Evolutionary conservation across 163 green algal genomes (phyloP).

Genomic region (Chlamydomonas reinhardtii): DNA sequence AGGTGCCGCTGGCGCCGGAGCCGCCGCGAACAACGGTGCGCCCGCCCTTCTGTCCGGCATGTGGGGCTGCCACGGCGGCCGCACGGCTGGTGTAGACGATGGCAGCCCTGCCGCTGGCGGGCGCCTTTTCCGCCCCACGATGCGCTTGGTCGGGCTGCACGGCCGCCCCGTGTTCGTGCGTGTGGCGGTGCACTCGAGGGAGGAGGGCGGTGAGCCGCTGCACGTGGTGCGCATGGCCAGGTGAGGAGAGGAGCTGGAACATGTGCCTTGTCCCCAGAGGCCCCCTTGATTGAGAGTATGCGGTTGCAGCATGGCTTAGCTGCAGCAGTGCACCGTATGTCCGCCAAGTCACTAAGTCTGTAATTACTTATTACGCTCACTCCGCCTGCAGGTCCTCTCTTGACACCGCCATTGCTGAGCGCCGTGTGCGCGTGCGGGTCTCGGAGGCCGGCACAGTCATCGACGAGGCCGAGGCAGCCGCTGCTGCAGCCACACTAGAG

Average conservation of each 20-base stretch:
- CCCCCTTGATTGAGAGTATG: too few species aligned
- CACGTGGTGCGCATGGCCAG: slow-evolving; percentile 43
- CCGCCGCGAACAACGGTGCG: too few species aligned
- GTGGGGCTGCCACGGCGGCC: slow-evolving; percentile 19
- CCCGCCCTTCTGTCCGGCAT: not conserved
- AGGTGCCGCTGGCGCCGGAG: too few species aligned
- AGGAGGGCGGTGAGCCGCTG: not conserved
- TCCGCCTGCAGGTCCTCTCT: slow-evolving; percentile 13
- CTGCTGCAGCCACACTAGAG: not conserved
- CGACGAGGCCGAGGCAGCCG: not conserved
- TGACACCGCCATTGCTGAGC: slow-evolving; percentile 16
- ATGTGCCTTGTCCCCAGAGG: too few species aligned
- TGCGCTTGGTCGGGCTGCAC: slow-evolving; percentile 7
- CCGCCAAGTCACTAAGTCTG: too few species aligned
- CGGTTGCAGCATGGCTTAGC: too few species aligned
- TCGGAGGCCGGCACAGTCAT: not conserved
- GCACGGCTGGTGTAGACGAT: not conserved
- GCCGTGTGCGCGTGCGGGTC: slow-evolving; percentile 1
- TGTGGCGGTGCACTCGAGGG: slow-evolving; percentile 4
- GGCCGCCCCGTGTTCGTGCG: slow-evolving; percentile 37
- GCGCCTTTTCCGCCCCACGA: not conserved
- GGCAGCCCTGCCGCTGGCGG: too few species aligned
- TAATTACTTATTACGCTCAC: too few species aligned
- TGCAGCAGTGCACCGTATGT: too few species aligned
- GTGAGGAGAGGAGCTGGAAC: not conserved